A percentile compares a stretch with the other conserved stretches of the same genome.
Conservation (phyloP, 768 basidiomycete species). For the Psilocybe sp. region DNA sequence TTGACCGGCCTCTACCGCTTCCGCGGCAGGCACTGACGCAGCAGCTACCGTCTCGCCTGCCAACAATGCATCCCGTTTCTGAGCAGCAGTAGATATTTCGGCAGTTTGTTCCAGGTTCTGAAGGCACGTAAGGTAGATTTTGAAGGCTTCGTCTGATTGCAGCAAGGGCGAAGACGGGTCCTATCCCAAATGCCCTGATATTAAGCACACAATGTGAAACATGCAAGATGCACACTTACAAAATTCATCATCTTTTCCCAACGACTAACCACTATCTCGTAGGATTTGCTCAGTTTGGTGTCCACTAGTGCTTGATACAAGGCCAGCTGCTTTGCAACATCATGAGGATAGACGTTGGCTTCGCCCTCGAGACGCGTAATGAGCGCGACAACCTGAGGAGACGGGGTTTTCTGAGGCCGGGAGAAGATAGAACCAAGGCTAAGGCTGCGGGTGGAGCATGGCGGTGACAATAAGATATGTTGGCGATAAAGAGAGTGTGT, state of each 20-base stretch:
- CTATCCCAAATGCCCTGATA: conserved; percentile 30
- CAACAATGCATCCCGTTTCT: conserved; percentile 64
- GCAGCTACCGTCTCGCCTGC: conserved; percentile 24
- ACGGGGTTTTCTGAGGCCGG: conserved; percentile 48
- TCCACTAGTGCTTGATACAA: conserved; percentile 66
- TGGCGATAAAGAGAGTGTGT: conserved; percentile 4
- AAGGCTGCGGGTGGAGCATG: conserved; percentile 21
- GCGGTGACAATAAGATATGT: conserved; percentile 6
- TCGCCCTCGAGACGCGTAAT: conserved; percentile 76
- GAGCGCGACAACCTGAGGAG: conserved; percentile 64
- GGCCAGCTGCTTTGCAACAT: conserved; percentile 66
- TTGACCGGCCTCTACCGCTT: conserved; percentile 10
- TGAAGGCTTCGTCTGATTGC: conserved; percentile 69
- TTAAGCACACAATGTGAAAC: conserved; percentile 8
- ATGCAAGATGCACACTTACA: conserved; percentile 42
- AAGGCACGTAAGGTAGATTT: conserved; percentile 70
- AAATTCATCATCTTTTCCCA: conserved; percentile 87
- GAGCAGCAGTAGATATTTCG: conserved; percentile 64
- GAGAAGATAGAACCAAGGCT: conserved; percentile 46
- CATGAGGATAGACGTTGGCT: conserved; percentile 70
- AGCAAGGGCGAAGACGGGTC: conserved; percentile 68
- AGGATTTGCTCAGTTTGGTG: conserved; percentile 63
- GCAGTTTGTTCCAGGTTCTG: conserved; percentile 53
- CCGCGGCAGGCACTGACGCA: conserved; percentile 12
- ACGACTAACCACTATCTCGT: conserved; percentile 69